Percentiles rank a stretch among this genome's conserved stretches.
phyloP scores from a whole-genome alignment of 768 basidiomycete species.

The Suillus spraguei region DNA sequence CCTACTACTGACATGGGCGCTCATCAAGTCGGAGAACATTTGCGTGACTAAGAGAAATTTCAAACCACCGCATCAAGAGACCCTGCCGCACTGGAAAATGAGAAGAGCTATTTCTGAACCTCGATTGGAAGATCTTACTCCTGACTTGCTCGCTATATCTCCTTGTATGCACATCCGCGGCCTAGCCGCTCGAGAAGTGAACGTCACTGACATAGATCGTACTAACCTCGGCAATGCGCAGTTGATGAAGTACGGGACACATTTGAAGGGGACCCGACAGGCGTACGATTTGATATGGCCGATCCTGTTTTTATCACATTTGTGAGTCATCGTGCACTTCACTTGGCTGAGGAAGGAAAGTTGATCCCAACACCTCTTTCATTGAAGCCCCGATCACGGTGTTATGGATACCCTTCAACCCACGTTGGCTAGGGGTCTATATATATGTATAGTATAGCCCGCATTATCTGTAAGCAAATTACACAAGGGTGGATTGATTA shows the following conservation, averaged over 20 bases:
- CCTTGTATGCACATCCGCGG: conserved; percentile 58
- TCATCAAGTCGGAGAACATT: not conserved
- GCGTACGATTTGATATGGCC: conserved; percentile 65
- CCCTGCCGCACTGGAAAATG: conserved; percentile 30
- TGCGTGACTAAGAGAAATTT: not conserved
- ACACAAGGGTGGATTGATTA: too few species aligned
- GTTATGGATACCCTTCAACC: conserved; percentile 52
- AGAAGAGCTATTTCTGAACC: conserved; percentile 55
- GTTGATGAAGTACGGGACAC: conserved; percentile 57
- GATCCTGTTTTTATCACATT: conserved; percentile 71
- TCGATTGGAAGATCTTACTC: conserved; percentile 62
- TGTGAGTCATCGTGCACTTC: conserved; percentile 27
- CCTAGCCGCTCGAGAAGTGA: too few species aligned
- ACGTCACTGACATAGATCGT: conserved; percentile 47
- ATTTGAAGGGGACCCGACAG: conserved; percentile 63
- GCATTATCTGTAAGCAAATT: too few species aligned
- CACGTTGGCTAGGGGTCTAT: too few species aligned
- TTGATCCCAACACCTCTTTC: conserved; percentile 37
- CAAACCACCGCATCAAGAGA: not conserved
- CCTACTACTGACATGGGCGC: not conserved
- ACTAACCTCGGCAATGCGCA: conserved; percentile 74
- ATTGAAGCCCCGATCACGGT: conserved; percentile 57
- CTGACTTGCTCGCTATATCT: conserved; percentile 65
- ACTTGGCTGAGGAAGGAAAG: not conserved
- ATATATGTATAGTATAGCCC: too few species aligned